phyloP scores from a whole-genome alignment of 1,284 basidiomycete species.

The Ustilago shanxiensis region DNA sequence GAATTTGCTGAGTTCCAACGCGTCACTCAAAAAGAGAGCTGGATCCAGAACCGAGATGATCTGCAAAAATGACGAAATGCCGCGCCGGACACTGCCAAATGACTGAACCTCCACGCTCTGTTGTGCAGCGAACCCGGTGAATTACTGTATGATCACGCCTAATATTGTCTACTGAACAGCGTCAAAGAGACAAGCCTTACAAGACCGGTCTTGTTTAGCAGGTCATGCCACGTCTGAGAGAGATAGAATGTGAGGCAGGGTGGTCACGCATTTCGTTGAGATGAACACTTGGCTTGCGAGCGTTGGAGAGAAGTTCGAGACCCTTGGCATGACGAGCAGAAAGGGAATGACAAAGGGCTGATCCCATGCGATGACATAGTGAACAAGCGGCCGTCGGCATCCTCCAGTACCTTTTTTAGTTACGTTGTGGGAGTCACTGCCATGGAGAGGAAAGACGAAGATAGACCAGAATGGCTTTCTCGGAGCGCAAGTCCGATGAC shows the following conservation, averaged over 20 bases:
- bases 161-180: no score
- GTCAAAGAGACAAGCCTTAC: no score
- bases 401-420: not conserved
- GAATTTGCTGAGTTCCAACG: conserved; percentile 1
- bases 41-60: conserved; percentile 3
- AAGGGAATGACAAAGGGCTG: conserved; percentile 2
- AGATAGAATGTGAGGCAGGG: no score
- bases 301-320: not conserved
- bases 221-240: no score
- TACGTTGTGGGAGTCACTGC: not conserved
- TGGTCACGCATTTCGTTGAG: no score
- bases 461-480: not conserved
- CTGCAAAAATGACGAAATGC: conserved; percentile 8
- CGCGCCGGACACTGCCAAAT: not conserved
- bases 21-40: not conserved
- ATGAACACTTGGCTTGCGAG: no score
- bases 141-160: no score
- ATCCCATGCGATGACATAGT: conserved; percentile 8
- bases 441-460: not conserved
- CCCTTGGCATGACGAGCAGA: not conserved
- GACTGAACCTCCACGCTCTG: conserved; percentile 6
- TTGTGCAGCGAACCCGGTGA: no score
- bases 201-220: no score
- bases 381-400: conserved; percentile 4
- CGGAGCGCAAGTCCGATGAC: conserved; percentile 23